phyloP scores from a whole-genome alignment of 495 filamentous ascomycete species.

The Evernia prunastri region DNA sequence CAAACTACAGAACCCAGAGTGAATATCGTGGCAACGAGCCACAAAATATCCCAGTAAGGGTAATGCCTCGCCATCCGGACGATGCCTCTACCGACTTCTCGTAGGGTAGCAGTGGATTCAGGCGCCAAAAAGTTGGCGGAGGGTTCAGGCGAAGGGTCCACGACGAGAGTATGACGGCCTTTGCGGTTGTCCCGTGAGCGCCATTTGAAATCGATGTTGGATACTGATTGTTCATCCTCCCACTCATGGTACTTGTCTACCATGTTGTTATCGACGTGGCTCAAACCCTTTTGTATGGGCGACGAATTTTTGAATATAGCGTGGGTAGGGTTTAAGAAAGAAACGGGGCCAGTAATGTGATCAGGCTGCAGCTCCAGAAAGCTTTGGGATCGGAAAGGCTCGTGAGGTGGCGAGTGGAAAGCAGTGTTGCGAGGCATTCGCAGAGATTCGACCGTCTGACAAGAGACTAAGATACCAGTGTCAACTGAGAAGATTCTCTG shows the following conservation, averaged over 20 bases:
- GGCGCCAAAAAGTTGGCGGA: constrained; percentile 36
- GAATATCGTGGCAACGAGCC: constrained; percentile 58
- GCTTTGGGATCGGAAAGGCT: constrained; percentile 17
- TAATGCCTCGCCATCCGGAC: constrained; percentile 50
- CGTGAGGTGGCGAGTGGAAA: constrained; percentile 18
- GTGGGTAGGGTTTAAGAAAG: constrained; percentile 47
- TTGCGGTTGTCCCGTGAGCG: constrained; percentile 67
- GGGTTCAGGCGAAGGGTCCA: constrained; percentile 33
- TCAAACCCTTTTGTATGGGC: neutral
- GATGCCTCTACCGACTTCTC: constrained; percentile 39
- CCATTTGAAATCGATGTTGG: constrained; percentile 42
- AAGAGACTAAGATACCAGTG: neutral
- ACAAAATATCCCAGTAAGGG: constrained; percentile 66
- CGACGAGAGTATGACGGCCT: constrained; percentile 53
- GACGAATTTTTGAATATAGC: constrained; percentile 29
- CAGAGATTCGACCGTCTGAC: neutral
- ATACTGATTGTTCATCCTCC: constrained; percentile 14
- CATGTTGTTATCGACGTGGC: neutral
- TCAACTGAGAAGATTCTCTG: neutral
- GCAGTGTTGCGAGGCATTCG: constrained; percentile 18
- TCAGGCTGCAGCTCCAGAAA: constrained; percentile 17
- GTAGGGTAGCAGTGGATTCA: constrained; percentile 37
- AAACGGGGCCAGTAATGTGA: constrained; percentile 36
- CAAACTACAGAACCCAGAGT: constrained; percentile 58
- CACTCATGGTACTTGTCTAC: constrained; percentile 12